phyloP scores from a whole-genome alignment of 257 asterid species.

The Scutellaria galericulata region DNA sequence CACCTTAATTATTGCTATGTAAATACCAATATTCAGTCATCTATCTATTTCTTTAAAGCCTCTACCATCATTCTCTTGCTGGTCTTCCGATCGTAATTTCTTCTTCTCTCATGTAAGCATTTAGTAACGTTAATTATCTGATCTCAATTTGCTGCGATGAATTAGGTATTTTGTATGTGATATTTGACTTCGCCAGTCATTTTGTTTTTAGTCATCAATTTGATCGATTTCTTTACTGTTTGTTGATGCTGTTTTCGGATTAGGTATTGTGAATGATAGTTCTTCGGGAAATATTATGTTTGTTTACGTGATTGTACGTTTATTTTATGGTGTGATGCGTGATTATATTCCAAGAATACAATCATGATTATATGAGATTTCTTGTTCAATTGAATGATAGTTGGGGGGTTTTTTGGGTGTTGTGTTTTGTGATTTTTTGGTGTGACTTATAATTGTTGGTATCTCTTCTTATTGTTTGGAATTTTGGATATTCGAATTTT shows the following conservation, averaged over 20 bases:
- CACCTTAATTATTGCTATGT: too few relatives aligned
- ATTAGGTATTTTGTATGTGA: slow-evolving; percentile 18
- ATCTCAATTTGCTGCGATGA: slow-evolving; percentile 1
- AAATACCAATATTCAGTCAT: too few relatives aligned
- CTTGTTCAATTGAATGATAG: not conserved
- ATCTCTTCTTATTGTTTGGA: not conserved
- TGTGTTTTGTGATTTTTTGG: not conserved
- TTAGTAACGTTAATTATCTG: not conserved
- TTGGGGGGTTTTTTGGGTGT: not conserved
- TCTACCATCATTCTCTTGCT: slow-evolving; percentile 5
- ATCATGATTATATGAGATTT: not conserved
- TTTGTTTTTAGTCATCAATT: not conserved
- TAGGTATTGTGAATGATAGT: not conserved
- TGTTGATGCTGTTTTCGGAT: slow-evolving; percentile 19
- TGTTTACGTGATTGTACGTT: not conserved
- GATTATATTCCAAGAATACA: not conserved
- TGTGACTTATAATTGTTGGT: too few relatives aligned
- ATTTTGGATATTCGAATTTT: not conserved
- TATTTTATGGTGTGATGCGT: not conserved
- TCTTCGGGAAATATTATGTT: not conserved
- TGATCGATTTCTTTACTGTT: slow-evolving; percentile 5
- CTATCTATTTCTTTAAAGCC: too few relatives aligned
- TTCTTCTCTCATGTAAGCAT: slow-evolving; percentile 25
- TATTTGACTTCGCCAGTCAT: not conserved
- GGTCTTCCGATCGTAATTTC: slow-evolving; percentile 23